A percentile compares a stretch with the other conserved stretches of the same genome.
These are phyloP conservation scores for Suillus subluteus DNA, from an alignment of 768 basidiomycete species.

Conservation along the genomic window DNA sequence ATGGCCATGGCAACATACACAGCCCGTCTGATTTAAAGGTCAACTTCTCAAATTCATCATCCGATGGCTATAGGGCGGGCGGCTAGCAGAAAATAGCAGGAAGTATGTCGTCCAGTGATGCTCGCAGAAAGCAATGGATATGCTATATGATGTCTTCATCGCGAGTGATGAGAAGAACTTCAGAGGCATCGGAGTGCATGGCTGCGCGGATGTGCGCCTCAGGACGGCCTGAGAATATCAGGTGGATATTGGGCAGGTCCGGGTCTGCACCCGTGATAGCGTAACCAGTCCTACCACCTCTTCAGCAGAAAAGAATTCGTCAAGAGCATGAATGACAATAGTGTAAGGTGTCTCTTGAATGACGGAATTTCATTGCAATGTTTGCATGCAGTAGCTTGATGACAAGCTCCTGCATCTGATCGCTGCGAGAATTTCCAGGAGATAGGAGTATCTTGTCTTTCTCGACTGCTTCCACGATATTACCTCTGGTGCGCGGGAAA, in stretches of 20 bases:
- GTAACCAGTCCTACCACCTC: constrained; percentile 20
- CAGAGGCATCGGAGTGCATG: constrained; percentile 11
- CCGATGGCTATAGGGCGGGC: constrained; percentile 18
- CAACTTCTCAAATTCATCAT: constrained; percentile 7
- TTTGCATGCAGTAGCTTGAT: neutral
- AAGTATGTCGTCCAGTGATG: constrained; percentile 16
- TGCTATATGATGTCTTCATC: constrained; percentile 16
- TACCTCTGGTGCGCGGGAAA: constrained; percentile 13
- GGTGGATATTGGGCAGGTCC: neutral
- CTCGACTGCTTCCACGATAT: constrained; percentile 18
- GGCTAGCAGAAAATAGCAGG: constrained; percentile 1
- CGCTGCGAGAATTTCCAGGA: constrained; percentile 2
- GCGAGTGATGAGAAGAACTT: constrained; percentile 6
- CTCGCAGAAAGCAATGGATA: constrained; percentile 18
- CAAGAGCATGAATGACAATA: constrained; percentile 9
- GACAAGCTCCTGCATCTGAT: constrained; percentile 11
- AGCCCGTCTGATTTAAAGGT: too few relatives aligned
- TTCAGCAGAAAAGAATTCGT: constrained; percentile 17
- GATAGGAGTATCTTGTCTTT: constrained; percentile 9
- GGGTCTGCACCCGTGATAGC: neutral
- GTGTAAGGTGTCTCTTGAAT: neutral
- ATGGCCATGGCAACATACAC: constrained; percentile 21
- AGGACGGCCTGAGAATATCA: neutral
- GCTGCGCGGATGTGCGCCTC: neutral
- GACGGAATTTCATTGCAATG: neutral